Evolutionary conservation across 179 eudicot species (phyloP), one percentile per base, ranked within the genome.

Genomic region (Corrigiola litoralis): DNA sequence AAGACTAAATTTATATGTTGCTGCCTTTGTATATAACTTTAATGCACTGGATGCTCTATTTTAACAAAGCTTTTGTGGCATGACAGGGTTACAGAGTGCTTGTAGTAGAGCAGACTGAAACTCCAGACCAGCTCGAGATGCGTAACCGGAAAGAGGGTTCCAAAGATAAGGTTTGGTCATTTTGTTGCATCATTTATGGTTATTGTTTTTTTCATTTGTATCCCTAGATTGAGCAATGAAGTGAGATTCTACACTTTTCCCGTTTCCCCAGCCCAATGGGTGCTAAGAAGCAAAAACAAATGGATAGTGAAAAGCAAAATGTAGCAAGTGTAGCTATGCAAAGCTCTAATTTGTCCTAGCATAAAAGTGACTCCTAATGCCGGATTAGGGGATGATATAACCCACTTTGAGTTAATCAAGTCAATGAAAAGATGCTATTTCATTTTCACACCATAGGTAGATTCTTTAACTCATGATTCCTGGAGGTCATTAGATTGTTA

Each of bases 91-190:
- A 87, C 70, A 79, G 99, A 58, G 96, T 94, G 67, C 91, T 94
- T 72, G 97, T 94, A 62, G 89, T 94, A 61, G 99, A 94, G 85
- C 99, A 94, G 78, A 90, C 95, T 61, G 99, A 94, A 80, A 94
- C 99, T 37, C 99, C 99, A 65, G 87, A 83, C 41, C 99, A 94
- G 80, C 87, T 90, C 71, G 97, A 90, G 63, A 62, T 80, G 42
- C 99, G 99, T 67, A 85, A 95, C 72, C 84, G 56, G 72, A 85
- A 86, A 60, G 76, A 83, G 47, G 97, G 99, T 69, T 82, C 89
- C 16, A 94, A 84, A 82, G 99, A 94, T 74, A 94, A 94, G 97
- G 99, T 94, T 53, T 62, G 69, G 38, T n/a, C n/a, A n/a, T n/a
- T n/a, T n/a, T n/a, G n/a, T n/a, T 33, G 52, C 6, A 58, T 74